phyloP scores from a whole-genome alignment of 768 basidiomycete genomes.

The Dioszegia hungarica region DNA sequence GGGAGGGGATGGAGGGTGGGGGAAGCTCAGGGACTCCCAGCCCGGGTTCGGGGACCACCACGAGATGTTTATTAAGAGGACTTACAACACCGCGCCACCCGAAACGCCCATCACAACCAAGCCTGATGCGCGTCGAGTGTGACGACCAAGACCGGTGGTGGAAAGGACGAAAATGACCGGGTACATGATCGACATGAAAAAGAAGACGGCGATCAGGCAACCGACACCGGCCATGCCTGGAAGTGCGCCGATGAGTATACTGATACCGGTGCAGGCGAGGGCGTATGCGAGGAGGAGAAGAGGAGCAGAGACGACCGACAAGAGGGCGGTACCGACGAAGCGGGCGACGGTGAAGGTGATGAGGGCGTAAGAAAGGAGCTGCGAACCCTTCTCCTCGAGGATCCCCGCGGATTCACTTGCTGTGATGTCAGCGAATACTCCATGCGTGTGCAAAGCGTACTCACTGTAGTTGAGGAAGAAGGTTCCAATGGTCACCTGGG shows the following conservation, averaged over 20 bases:
- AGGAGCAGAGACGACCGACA: slow-evolving; percentile 64
- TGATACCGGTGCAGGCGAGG: slow-evolving; percentile 56
- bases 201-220: slow-evolving; percentile 64
- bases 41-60: too few species aligned
- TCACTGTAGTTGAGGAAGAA: slow-evolving; percentile 66
- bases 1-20: too few species aligned
- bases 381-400: slow-evolving; percentile 57
- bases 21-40: too few species aligned
- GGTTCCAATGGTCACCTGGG: slow-evolving; percentile 47
- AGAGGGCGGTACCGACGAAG: slow-evolving; percentile 60
- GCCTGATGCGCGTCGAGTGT: slow-evolving; percentile 47
- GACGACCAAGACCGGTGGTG: slow-evolving; percentile 46
- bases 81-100: slow-evolving; percentile 43
- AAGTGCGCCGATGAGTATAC: slow-evolving; percentile 55
- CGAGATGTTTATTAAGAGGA: too few species aligned
- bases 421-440: background rate
- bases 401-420: slow-evolving; percentile 55
- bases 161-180: slow-evolving; percentile 54
- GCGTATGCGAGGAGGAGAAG: slow-evolving; percentile 59
- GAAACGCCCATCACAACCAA: slow-evolving; percentile 45
- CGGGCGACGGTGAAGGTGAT: slow-evolving; percentile 53
- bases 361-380: slow-evolving; percentile 68
- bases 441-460: slow-evolving; percentile 4
- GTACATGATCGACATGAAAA: slow-evolving; percentile 60
- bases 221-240: slow-evolving; percentile 58